Percentiles rank a stretch among this genome's conserved stretches.
These are phyloP conservation scores for Blastobotrys apis DNA, from an alignment of 1,139 yeast species.

Conservation along the genomic window DNA sequence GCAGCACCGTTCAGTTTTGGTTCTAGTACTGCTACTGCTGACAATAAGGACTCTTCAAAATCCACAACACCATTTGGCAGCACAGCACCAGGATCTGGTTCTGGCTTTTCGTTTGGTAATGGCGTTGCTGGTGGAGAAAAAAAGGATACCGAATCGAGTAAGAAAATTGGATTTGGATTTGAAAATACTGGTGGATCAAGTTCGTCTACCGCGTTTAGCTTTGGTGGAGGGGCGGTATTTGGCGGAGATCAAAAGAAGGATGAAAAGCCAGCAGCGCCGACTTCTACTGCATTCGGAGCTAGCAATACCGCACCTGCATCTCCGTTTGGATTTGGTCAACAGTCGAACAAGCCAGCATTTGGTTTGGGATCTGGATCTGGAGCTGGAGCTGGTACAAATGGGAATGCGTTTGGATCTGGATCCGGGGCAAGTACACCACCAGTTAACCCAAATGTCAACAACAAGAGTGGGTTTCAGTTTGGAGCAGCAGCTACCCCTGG, in stretches of 20 bases:
- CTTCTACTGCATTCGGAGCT: conserved; percentile 1
- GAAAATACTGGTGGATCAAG: too few species aligned
- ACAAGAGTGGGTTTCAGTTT: not conserved
- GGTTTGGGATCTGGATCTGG: not conserved
- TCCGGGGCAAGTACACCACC: not conserved
- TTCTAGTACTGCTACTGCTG: too few species aligned
- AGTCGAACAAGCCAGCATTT: conserved; percentile 5
- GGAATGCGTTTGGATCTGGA: too few species aligned
- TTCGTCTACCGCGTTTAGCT: not conserved
- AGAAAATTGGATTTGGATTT: not conserved
- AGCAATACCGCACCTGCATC: not conserved
- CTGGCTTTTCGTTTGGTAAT: too few species aligned
- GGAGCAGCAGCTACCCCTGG: not conserved
- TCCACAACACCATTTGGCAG: conserved; percentile 7
- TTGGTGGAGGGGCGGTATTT: conserved; percentile 2
- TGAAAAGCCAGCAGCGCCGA: too few species aligned
- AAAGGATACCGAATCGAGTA: too few species aligned
- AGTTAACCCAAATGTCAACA: not conserved
- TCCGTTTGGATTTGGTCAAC: not conserved
- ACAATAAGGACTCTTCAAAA: not conserved
- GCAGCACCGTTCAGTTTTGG: not conserved
- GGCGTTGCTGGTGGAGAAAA: too few species aligned
- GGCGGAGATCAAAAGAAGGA: not conserved
- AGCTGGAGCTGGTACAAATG: conserved; percentile 1
- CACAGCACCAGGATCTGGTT: too few species aligned